Evolutionary conservation across 805 yeast species (phyloP).

Genomic region (Sporopachydermia quercuum): DNA sequence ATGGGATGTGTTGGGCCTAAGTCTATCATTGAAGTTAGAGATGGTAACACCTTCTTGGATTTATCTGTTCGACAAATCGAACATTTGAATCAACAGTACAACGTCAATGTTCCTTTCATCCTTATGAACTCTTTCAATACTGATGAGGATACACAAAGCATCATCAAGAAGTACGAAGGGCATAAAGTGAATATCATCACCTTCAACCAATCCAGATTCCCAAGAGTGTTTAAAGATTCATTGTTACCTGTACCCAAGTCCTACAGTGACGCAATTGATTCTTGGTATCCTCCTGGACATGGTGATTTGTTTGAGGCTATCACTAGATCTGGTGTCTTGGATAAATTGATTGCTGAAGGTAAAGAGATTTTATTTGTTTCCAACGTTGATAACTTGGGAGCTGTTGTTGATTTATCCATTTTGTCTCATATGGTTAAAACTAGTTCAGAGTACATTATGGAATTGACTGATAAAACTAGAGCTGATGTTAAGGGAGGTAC

Average conservation of each 20-base stretch:
- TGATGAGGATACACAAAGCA: slow-evolving; percentile 85
- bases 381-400: slow-evolving; percentile 97
- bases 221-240: slow-evolving; percentile 92
- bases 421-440: slow-evolving; percentile 87
- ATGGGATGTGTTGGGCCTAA: slow-evolving; percentile 99
- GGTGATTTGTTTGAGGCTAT: slow-evolving; percentile 93
- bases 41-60: slow-evolving; percentile 93
- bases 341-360: slow-evolving; percentile 77
- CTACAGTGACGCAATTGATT: slow-evolving; percentile 56
- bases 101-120: slow-evolving; percentile 87
- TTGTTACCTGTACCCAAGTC: slow-evolving; percentile 82
- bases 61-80: slow-evolving; percentile 94
- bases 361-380: slow-evolving; percentile 92
- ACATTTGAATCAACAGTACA: slow-evolving; percentile 78
- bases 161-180: slow-evolving; percentile 92
- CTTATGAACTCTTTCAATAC: slow-evolving; percentile 99
- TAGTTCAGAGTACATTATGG: slow-evolving; percentile 92
- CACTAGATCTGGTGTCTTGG: slow-evolving; percentile 82
- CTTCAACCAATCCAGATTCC: slow-evolving; percentile 95
- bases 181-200: slow-evolving; percentile 91
- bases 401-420: slow-evolving; percentile 87
- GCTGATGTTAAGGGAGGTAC: slow-evolving; percentile 99
- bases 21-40: slow-evolving; percentile 96
- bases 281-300: slow-evolving; percentile 99
- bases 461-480: slow-evolving; percentile 94